A percentile compares a stretch with the other conserved stretches of the same genome.
phyloP scores from a whole-genome alignment of 495 filamentous ascomycete genomes.

The Talaromyces proteolyticus region DNA sequence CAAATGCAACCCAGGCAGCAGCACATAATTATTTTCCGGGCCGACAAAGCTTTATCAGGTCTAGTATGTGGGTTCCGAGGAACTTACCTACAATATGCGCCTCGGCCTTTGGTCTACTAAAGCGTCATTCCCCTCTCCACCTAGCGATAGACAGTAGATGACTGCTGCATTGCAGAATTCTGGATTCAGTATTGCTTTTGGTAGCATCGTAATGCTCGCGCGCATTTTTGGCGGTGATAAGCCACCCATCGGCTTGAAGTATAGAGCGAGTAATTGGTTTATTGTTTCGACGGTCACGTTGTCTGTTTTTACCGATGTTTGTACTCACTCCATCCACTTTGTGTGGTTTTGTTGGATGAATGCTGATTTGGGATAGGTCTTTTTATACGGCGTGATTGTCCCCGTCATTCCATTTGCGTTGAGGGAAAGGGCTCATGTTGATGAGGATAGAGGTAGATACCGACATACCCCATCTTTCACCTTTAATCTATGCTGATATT shows the following conservation, averaged over 20 bases:
- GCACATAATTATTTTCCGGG: too few species aligned
- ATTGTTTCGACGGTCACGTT: conserved; percentile 3
- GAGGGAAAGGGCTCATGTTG: conserved; percentile 9
- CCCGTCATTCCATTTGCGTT: conserved; percentile 24
- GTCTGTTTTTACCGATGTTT: conserved; percentile 7
- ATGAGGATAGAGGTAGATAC: background rate
- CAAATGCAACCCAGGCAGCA: too few species aligned
- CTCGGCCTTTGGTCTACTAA: too few species aligned
- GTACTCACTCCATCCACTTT: too few species aligned
- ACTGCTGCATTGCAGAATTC: too few species aligned
- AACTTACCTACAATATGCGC: too few species aligned
- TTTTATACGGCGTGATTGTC: conserved; percentile 25
- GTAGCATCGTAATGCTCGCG: background rate
- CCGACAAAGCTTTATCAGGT: too few species aligned
- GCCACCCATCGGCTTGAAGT: background rate
- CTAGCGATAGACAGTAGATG: too few species aligned
- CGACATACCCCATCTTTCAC: background rate
- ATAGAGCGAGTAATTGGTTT: conserved; percentile 6
- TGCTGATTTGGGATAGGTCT: conserved; percentile 5
- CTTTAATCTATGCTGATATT: background rate
- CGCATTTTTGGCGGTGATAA: background rate
- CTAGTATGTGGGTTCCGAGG: too few species aligned
- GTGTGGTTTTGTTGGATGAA: too few species aligned
- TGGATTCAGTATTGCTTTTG: too few species aligned
- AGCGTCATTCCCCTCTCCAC: too few species aligned